Conservation (phyloP, 169 alveolate species). For the Cystoisospora suis region DNA sequence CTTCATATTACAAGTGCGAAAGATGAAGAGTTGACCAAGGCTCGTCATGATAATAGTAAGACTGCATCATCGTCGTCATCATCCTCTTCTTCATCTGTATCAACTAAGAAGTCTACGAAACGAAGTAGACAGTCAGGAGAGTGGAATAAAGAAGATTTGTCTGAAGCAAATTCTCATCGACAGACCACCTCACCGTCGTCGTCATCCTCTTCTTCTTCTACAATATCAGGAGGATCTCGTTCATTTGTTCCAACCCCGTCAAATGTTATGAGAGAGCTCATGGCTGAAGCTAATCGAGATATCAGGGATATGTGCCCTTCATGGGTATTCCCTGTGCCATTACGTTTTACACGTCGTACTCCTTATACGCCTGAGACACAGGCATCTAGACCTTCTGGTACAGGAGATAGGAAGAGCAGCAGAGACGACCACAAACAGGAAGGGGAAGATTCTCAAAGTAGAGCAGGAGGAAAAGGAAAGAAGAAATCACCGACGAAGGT, state of each 20-base stretch:
- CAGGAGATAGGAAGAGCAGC: neutral
- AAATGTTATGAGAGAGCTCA: constrained; percentile 68
- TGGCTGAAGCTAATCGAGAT: constrained; percentile 67
- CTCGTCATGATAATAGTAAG: neutral
- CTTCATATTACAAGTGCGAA: constrained; percentile 74
- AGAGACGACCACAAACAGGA: neutral
- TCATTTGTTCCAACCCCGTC: constrained; percentile 72
- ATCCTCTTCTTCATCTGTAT: neutral
- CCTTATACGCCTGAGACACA: constrained; percentile 25
- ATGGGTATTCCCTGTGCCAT: constrained; percentile 52
- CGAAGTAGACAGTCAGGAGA: neutral
- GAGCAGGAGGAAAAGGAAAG: neutral
- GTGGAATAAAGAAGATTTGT: neutral
- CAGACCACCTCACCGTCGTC: neutral
- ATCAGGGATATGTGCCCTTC: constrained; percentile 55
- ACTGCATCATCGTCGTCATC: neutral
- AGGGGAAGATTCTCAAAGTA: neutral
- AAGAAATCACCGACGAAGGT: neutral
- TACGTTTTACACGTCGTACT: constrained; percentile 43
- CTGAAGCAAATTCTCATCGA: neutral
- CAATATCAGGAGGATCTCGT: constrained; percentile 25
- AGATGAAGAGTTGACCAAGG: constrained; percentile 59
- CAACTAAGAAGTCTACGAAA: neutral
- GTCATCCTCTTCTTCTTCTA: neutral
- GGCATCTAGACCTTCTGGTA: neutral